These are phyloP conservation scores for Ophiostoma fasciatum DNA, from an alignment of 2,329 filamentous ascomycete genomes.

Conservation along the genomic window DNA sequence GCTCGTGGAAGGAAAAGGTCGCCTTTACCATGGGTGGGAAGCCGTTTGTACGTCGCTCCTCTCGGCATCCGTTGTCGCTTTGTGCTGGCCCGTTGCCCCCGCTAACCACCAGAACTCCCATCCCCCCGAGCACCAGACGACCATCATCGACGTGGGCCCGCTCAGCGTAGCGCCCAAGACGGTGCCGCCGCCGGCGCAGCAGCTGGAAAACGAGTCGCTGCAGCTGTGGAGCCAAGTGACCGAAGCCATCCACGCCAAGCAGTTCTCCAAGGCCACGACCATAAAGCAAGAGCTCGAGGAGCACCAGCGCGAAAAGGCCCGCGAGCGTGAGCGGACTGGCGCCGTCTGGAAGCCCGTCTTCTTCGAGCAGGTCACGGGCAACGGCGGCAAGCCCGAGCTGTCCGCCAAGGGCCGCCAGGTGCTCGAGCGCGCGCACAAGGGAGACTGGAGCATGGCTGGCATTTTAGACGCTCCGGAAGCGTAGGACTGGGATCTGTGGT, in stretches of 20 bases:
- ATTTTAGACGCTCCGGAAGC: slow-evolving; percentile 11
- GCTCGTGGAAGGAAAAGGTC: slow-evolving; percentile 67
- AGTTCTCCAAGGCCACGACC: slow-evolving; percentile 70
- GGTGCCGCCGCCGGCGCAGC: slow-evolving; percentile 60
- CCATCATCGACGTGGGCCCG: slow-evolving; percentile 79
- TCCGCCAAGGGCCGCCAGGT: slow-evolving; percentile 37
- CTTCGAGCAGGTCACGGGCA: slow-evolving; percentile 50
- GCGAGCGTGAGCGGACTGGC: slow-evolving; percentile 56
- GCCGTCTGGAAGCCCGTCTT: slow-evolving; percentile 75
- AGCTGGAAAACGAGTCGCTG: slow-evolving; percentile 80
- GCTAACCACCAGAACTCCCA: slow-evolving; percentile 32
- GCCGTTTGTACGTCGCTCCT: slow-evolving; percentile 38
- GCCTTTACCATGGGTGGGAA: slow-evolving; percentile 45
- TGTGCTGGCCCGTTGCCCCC: too few species aligned
- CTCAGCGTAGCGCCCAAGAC: slow-evolving; percentile 66
- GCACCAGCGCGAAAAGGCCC: slow-evolving; percentile 68
- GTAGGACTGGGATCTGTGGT: neutral
- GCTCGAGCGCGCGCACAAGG: slow-evolving; percentile 36
- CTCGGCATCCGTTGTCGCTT: slow-evolving; percentile 1
- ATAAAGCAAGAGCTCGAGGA: slow-evolving; percentile 90
- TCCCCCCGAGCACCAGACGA: slow-evolving; percentile 44
- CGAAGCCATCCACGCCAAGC: slow-evolving; percentile 66
- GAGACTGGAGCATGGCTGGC: slow-evolving; percentile 28
- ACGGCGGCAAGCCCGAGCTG: slow-evolving; percentile 39
- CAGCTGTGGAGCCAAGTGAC: slow-evolving; percentile 82